Conservation (phyloP, 495 filamentous ascomycete species). For the Acidiella bohemica region DNA sequence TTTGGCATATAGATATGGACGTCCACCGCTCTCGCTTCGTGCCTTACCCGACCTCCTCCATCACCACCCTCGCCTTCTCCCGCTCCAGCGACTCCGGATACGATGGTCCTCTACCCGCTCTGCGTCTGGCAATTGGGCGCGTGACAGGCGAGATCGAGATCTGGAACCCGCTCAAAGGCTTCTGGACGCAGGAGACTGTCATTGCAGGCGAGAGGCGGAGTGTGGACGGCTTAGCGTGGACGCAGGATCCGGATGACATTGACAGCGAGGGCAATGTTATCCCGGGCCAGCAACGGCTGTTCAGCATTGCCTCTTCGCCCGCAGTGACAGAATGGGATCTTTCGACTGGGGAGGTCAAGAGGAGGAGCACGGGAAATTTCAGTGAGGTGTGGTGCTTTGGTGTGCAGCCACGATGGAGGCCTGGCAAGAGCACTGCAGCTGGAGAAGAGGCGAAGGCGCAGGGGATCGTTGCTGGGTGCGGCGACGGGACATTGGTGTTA, state of each 20-base stretch:
- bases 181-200: constrained; percentile 81
- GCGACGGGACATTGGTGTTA: constrained; percentile 76
- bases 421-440: constrained; percentile 24
- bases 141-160: constrained; percentile 96
- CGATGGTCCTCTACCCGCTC: constrained; percentile 36
- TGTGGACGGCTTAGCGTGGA: constrained; percentile 85
- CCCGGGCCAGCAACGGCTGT: constrained; percentile 67
- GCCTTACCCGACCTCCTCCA: constrained; percentile 80
- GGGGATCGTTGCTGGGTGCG: constrained; percentile 77
- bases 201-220: constrained; percentile 75
- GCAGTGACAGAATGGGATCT: constrained; percentile 92
- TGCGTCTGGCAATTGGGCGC: constrained; percentile 77
- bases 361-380: constrained; percentile 80
- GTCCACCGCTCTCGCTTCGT: constrained; percentile 96
- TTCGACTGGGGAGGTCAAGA: constrained; percentile 54
- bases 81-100: constrained; percentile 47
- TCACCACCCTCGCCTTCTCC: constrained; percentile 89
- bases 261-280: constrained; percentile 46
- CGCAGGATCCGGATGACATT: constrained; percentile 60
- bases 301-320: constrained; percentile 90
- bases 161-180: constrained; percentile 79
- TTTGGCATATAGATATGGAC: too few relatives aligned
- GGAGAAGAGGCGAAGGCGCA: constrained; percentile 41
- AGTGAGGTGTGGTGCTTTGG: constrained; percentile 94
- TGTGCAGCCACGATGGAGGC: constrained; percentile 57